Base-by-base conservation (phyloP, 805 yeast genomes). In the Jamesozyma lodderae region DNA sequence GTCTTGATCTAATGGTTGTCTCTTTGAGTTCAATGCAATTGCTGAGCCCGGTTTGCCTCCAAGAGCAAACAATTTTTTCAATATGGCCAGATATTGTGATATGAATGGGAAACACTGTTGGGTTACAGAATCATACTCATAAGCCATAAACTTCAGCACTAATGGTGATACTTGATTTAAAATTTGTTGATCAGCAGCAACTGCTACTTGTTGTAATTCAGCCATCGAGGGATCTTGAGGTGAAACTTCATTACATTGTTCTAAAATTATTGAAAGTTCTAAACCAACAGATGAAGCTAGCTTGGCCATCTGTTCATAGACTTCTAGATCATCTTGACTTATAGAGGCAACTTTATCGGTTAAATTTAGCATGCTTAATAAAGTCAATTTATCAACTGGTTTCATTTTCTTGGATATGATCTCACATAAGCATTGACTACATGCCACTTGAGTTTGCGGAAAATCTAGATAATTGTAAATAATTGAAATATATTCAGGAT, bases 111-210 rank as follows among this genome's bases (percentile, higher is more conserved):
- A 81, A 6, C 86, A 81, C 57, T 85, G 94, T 27, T 72, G 68
- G 1, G 94, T 76, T 11, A 90, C 80, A 48, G 92, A 96, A 59
- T 92, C 97, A 53, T 80, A 87, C 45, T 81, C 94, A 57, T 86
- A 81, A 22, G 75, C 71, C 55, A 92, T 69, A 46, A 81, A 84
- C 42, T 69, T 70, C 41, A 90, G 69, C 6, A 82, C 67, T 22
- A 77, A 67, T 17, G 96, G 96, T 67, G 85, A 74, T 15, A 83
- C 65, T 40, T 74, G 60, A 10, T 33, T 73, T 21, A 77, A 57
- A 15, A 84, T 65, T 48, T 76, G 72, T 31, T 63, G 66, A 41
- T 69, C 63, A 16, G 74, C 72, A 50, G 63, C 57, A 20, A 45
- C 47, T 30, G 52, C 60, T 7, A 57, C 49, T 34, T 55, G 55